A percentile compares a stretch with the other conserved stretches of the same genome.
phyloP scores from a whole-genome alignment of 2,329 filamentous ascomycete genomes.

The Claviceps sorghi region DNA sequence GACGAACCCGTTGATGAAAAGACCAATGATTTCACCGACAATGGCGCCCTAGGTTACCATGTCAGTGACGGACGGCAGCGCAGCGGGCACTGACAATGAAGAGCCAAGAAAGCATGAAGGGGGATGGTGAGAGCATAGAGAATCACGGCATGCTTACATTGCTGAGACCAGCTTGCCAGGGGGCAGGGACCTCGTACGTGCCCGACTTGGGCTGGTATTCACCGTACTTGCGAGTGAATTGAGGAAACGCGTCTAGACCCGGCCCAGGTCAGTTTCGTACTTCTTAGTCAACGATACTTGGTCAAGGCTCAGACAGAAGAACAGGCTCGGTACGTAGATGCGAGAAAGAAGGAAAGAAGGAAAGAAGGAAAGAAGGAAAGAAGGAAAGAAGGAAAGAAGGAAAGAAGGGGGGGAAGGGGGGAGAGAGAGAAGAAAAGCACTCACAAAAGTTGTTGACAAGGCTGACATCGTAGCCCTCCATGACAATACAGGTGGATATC shows the following conservation, averaged over 20 bases:
- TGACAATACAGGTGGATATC: slow-evolving; percentile 80
- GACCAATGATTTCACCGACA: slow-evolving; percentile 48
- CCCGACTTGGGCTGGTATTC: slow-evolving; percentile 26
- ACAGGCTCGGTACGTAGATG: not conserved
- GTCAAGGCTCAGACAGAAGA: not conserved
- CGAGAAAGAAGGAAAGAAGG: too few species aligned
- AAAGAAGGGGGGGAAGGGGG: too few species aligned
- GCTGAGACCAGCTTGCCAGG: slow-evolving; percentile 48
- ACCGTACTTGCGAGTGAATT: slow-evolving; percentile 45
- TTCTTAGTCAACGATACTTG: not conserved
- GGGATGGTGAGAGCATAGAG: not conserved
- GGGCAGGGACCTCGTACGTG: slow-evolving; percentile 40
- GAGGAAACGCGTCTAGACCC: slow-evolving; percentile 33
- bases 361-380: not conserved
- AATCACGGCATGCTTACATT: slow-evolving; percentile 24
- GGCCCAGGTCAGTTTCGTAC: not conserved
- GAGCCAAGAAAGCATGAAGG: not conserved
- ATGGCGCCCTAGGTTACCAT: slow-evolving; percentile 9
- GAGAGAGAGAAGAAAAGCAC: not conserved
- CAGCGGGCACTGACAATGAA: not conserved
- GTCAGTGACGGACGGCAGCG: not conserved
- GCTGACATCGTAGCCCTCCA: slow-evolving; percentile 80
- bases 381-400: not conserved
- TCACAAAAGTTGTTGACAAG: slow-evolving; percentile 68
- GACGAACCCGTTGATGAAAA: slow-evolving; percentile 50